Conservation (phyloP, 257 asterid genomes). For the Knoxia roxburghii region DNA sequence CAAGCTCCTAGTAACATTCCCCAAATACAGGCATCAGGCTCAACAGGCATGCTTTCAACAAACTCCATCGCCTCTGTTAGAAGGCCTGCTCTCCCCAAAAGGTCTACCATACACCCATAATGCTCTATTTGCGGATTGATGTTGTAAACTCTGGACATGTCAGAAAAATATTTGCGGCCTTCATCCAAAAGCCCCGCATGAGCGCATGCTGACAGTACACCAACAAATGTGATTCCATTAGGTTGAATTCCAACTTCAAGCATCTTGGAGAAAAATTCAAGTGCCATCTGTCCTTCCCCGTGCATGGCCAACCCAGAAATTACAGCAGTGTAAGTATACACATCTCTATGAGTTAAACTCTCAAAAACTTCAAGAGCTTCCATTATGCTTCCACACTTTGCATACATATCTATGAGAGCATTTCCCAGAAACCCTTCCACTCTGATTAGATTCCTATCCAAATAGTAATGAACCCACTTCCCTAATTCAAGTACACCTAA, state of each 20-base stretch:
- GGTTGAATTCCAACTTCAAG: constrained; percentile 27
- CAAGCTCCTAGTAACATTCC: constrained; percentile 35
- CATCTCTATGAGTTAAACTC: constrained; percentile 25
- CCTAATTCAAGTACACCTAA: constrained; percentile 38
- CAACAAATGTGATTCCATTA: constrained; percentile 30
- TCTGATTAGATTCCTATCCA: constrained; percentile 20
- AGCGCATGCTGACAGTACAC: constrained; percentile 34
- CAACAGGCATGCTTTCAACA: constrained; percentile 24
- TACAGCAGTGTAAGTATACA: constrained; percentile 27
- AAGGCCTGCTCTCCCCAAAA: constrained; percentile 31
- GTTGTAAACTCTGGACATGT: constrained; percentile 28
- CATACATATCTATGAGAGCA: constrained; percentile 46
- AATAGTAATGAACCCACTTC: constrained; percentile 39
- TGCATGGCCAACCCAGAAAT: constrained; percentile 34
- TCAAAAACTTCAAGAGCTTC: constrained; percentile 23
- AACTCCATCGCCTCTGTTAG: constrained; percentile 24
- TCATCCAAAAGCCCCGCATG: constrained; percentile 32
- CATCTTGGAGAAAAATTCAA: constrained; percentile 28
- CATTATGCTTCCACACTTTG: constrained; percentile 37
- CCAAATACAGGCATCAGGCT: constrained; percentile 30
- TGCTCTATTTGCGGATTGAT: constrained; percentile 31
- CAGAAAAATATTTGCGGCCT: constrained; percentile 22
- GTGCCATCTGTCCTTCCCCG: constrained; percentile 29
- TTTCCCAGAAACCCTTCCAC: constrained; percentile 29
- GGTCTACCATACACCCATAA: constrained; percentile 39